phyloP scores from a whole-genome alignment of 2,329 filamentous ascomycete species.

The Aspergillus brunneoviolaceus region DNA sequence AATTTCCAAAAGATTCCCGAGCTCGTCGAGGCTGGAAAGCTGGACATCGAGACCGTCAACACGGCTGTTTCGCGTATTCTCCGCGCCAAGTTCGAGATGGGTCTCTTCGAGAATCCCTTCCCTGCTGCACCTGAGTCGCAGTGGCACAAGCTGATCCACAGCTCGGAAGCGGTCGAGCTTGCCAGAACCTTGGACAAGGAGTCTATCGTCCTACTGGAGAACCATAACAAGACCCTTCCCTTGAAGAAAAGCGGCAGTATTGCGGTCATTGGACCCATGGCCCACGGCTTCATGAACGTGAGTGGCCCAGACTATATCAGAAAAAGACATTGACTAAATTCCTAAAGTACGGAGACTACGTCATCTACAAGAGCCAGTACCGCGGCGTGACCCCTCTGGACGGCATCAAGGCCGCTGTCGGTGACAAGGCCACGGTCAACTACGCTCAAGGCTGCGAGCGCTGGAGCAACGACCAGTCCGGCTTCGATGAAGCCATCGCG shows the following conservation, averaged over 20 bases:
- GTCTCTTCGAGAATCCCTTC: slow-evolving; percentile 71
- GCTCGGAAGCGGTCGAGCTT: slow-evolving; percentile 56
- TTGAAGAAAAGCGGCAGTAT: slow-evolving; percentile 65
- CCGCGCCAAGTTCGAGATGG: slow-evolving; percentile 66
- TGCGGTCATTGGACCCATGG: slow-evolving; percentile 75
- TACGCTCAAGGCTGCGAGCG: slow-evolving; percentile 70
- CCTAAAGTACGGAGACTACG: slow-evolving; percentile 68
- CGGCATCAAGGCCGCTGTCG: slow-evolving; percentile 62
- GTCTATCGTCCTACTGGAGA: slow-evolving; percentile 61
- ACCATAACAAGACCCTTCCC: slow-evolving; percentile 55
- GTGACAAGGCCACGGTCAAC: slow-evolving; percentile 58
- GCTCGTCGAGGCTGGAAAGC: slow-evolving; percentile 60
- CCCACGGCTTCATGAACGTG: slow-evolving; percentile 68
- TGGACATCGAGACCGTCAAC: slow-evolving; percentile 62
- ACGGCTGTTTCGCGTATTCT: slow-evolving; percentile 65
- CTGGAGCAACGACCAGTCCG: slow-evolving; percentile 69
- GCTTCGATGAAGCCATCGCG: slow-evolving; percentile 65
- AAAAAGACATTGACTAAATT: neutral
- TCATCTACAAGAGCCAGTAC: slow-evolving; percentile 63
- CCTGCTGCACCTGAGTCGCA: slow-evolving; percentile 57
- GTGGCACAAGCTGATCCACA: slow-evolving; percentile 62
- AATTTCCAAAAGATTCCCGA: slow-evolving; percentile 67
- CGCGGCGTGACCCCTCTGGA: slow-evolving; percentile 68
- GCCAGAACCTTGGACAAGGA: slow-evolving; percentile 65
- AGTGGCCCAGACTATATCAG: slow-evolving; percentile 25